Evolutionary conservation across 2,329 filamentous ascomycete species (phyloP).

Genomic region (Xylaria hypoxylon): DNA sequence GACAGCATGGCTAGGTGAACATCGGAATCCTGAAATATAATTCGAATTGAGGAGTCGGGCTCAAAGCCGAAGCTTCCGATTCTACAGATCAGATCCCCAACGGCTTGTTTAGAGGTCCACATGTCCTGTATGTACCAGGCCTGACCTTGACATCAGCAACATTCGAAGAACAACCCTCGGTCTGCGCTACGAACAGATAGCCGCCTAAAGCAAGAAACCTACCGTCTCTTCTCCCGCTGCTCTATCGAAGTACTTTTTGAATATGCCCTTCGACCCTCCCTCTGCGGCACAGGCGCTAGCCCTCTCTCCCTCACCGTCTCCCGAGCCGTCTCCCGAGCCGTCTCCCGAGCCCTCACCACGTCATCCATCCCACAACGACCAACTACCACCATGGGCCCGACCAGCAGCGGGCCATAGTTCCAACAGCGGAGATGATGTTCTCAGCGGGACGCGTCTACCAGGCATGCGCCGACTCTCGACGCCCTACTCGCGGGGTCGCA

Average conservation of each 20-base stretch:
- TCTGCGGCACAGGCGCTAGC: conserved; percentile 63
- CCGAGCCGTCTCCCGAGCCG: conserved; percentile 51
- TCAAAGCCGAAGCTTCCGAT: conserved; percentile 34
- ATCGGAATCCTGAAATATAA: neutral
- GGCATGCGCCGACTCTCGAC: conserved; percentile 57
- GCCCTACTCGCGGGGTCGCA: conserved; percentile 51
- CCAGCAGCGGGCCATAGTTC: conserved; percentile 17
- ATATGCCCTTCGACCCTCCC: conserved; percentile 64
- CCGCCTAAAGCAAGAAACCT: neutral
- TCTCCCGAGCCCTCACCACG: conserved; percentile 49
- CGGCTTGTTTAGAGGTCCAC: neutral
- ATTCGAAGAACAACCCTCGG: neutral
- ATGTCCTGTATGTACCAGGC: too few relatives aligned
- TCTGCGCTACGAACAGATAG: neutral
- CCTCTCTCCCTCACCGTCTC: conserved; percentile 53
- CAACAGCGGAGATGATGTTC: conserved; percentile 20
- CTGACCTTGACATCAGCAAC: neutral
- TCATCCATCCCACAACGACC: conserved; percentile 53
- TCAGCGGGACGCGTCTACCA: conserved; percentile 21
- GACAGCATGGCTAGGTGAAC: conserved; percentile 31
- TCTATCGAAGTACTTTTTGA: neutral
- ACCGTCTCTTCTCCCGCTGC: neutral
- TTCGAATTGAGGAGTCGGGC: conserved; percentile 18
- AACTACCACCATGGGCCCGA: conserved; percentile 59
- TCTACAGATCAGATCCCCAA: neutral